Evolutionary conservation across 1,284 basidiomycete genomes (phyloP).

Genomic region (Cryptococcus maquisensis): DNA sequence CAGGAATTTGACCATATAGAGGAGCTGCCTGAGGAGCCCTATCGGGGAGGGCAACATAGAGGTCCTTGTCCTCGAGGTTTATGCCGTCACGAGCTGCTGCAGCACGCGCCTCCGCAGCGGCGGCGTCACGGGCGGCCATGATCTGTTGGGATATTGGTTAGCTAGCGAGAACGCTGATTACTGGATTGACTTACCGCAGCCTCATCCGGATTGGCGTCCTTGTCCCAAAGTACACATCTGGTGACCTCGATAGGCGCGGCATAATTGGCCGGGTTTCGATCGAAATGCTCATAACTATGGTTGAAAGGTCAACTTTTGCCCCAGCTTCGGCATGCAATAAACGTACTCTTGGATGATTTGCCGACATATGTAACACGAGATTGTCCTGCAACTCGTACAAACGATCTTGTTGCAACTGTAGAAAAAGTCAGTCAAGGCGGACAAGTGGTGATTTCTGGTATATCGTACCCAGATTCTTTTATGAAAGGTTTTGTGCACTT

Average conservation of each 20-base stretch:
- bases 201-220: slow-evolving; percentile 12
- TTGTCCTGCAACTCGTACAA: slow-evolving; percentile 62
- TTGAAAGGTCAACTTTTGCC: slow-evolving; percentile 1
- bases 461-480: slow-evolving; percentile 56
- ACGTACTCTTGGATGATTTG: slow-evolving; percentile 53
- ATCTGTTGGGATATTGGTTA: slow-evolving; percentile 52
- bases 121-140: slow-evolving; percentile 62
- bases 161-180: neutral
- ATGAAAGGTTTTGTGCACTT: slow-evolving; percentile 42
- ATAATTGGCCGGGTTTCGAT: slow-evolving; percentile 42
- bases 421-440: neutral
- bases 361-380: slow-evolving; percentile 75
- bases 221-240: slow-evolving; percentile 67
- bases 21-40: neutral
- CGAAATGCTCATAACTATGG: slow-evolving; percentile 71
- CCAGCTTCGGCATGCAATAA: neutral
- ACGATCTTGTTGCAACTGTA: slow-evolving; percentile 56
- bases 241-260: slow-evolving; percentile 29
- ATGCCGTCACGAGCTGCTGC: slow-evolving; percentile 21
- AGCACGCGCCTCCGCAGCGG: slow-evolving; percentile 47
- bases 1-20: too few relatives aligned
- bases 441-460: slow-evolving; percentile 50
- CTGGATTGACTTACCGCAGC: slow-evolving; percentile 56
- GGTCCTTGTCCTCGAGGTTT: slow-evolving; percentile 55
- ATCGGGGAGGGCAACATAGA: slow-evolving; percentile 58